These are phyloP conservation scores for Tephrocybe sp. DNA, from an alignment of 768 basidiomycete species.

Conservation along the genomic window DNA sequence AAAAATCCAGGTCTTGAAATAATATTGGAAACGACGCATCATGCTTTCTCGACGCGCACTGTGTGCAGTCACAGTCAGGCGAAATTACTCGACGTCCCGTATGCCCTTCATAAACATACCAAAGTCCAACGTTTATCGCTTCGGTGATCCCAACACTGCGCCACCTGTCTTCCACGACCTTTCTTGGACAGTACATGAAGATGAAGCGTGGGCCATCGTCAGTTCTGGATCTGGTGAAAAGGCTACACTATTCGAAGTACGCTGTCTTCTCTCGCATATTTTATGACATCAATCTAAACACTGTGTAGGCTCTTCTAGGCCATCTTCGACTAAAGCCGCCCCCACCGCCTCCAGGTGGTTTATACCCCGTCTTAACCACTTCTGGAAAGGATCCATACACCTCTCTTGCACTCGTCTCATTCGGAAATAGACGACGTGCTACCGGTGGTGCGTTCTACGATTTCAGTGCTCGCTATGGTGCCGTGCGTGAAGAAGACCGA, in stretches of 20 bases:
- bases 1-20: too few relatives aligned
- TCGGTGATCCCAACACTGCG: constrained; percentile 50
- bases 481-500: constrained; percentile 80
- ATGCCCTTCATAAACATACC: constrained; percentile 36
- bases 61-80: neutral
- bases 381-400: constrained; percentile 44
- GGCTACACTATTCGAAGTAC: constrained; percentile 61
- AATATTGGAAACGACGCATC: neutral
- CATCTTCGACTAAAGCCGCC: constrained; percentile 67
- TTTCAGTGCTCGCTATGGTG: constrained; percentile 90
- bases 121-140: constrained; percentile 52
- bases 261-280: neutral
- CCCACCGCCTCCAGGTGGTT: constrained; percentile 57
- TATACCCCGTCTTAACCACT: constrained; percentile 68
- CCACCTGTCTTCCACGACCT: constrained; percentile 51
- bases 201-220: constrained; percentile 75
- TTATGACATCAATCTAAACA: neutral
- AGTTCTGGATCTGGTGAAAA: constrained; percentile 65
- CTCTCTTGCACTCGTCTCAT: constrained; percentile 58
- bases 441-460: constrained; percentile 81
- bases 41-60: neutral
- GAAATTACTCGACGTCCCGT: constrained; percentile 6
- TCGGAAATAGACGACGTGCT: constrained; percentile 56
- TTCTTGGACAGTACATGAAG: constrained; percentile 57
- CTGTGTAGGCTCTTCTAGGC: constrained; percentile 63